These are phyloP conservation scores for Eucalyptus cloeziana DNA, from an alignment of 345 rosid genomes.

Conservation along the genomic window DNA sequence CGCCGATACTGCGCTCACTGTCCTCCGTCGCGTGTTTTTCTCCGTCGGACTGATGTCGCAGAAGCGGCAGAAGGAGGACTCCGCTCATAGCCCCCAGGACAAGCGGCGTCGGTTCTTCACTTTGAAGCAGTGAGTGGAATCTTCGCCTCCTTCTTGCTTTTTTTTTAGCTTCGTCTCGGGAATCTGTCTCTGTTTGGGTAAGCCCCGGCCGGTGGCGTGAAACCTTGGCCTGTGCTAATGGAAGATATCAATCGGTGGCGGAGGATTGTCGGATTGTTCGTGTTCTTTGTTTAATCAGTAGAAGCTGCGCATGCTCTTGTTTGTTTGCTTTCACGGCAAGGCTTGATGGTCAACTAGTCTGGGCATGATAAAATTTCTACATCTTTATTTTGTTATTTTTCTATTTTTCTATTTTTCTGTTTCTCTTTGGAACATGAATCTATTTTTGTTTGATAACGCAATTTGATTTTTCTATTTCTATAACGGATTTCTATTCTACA, in stretches of 20 bases:
- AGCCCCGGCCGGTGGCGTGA: neutral
- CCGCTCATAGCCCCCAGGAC: constrained; percentile 35
- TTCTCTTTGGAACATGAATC: no score
- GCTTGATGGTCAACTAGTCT: neutral
- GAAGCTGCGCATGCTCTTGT: neutral
- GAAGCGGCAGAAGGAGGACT: constrained; percentile 76
- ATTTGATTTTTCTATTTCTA: no score
- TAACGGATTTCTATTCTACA: no score
- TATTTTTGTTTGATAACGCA: no score
- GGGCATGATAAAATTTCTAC: no score
- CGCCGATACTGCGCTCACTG: neutral
- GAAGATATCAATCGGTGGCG: neutral
- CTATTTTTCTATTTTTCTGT: no score
- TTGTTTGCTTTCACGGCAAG: neutral
- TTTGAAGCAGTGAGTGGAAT: constrained; percentile 29
- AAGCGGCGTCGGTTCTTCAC: constrained; percentile 50
- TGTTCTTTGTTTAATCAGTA: neutral
- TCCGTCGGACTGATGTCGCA: constrained; percentile 40
- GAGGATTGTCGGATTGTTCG: neutral
- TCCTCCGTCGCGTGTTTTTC: neutral
- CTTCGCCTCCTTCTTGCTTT: neutral
- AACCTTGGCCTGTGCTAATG: neutral
- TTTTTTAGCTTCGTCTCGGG: neutral
- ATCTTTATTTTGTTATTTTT: no score
- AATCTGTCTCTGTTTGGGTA: neutral